phyloP scores from a whole-genome alignment of 768 basidiomycete genomes.

The Lanmaoa pseudosensibilis region DNA sequence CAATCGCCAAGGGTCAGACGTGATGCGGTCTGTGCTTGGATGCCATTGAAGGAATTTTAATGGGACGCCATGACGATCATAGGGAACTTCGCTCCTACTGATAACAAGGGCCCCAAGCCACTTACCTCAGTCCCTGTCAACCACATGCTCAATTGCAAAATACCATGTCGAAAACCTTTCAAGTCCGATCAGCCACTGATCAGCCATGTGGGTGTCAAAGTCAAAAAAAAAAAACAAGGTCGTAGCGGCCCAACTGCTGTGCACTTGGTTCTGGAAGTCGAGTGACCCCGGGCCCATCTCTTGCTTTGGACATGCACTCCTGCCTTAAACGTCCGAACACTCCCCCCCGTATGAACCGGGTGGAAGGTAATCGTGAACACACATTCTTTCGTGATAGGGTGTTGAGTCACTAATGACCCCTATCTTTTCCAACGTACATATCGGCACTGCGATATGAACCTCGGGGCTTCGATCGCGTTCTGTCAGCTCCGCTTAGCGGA shows the following conservation, averaged over 20 bases:
- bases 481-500: too few relatives aligned
- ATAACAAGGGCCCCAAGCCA: slow-evolving; percentile 12
- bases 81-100: background rate
- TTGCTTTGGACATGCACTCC: background rate
- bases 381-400: background rate
- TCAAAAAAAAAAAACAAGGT: background rate
- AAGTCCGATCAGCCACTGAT: slow-evolving; percentile 2
- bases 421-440: background rate
- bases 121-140: slow-evolving; percentile 7
- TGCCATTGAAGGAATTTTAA: background rate
- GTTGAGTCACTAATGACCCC: background rate
- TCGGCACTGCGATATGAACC: background rate
- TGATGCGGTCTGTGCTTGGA: background rate
- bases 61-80: background rate
- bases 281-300: background rate
- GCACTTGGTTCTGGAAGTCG: background rate
- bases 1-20: slow-evolving; percentile 5
- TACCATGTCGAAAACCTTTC: background rate
- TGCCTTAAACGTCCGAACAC: background rate
- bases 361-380: background rate
- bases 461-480: background rate
- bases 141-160: background rate
- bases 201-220: background rate
- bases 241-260: background rate
- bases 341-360: background rate